phyloP scores from a whole-genome alignment of 345 rosid genomes.

The Gossypium mustelinum region DNA sequence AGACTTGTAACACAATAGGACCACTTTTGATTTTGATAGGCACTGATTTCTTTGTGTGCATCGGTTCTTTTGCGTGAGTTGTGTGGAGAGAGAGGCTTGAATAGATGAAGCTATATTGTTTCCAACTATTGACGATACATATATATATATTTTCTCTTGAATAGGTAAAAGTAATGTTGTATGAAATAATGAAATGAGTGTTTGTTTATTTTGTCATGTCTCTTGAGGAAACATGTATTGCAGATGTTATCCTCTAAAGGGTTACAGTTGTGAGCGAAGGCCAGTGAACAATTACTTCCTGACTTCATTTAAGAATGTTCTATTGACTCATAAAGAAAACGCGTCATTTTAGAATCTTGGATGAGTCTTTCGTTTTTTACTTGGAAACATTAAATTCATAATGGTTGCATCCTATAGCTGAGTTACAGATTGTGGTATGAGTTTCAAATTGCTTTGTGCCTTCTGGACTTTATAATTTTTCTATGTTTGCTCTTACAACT shows the following conservation, averaged over 20 bases:
- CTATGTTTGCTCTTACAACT: not conserved
- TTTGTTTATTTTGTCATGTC: not conserved
- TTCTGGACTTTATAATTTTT: not conserved
- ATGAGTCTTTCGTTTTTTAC: not conserved
- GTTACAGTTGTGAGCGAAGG: not conserved
- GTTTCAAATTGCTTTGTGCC: not conserved
- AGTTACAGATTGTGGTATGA: not conserved
- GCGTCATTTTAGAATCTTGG: not conserved
- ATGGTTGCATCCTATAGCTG: not conserved
- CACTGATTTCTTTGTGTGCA: not conserved
- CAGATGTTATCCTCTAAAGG: not conserved
- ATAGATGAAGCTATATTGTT: not conserved
- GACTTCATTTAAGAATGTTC: not conserved
- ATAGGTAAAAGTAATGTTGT: not conserved
- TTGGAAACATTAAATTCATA: not conserved
- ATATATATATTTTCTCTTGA: not conserved
- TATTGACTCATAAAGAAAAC: not conserved
- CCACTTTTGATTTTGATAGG: not conserved
- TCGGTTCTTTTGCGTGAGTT: not conserved
- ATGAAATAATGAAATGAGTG: not conserved
- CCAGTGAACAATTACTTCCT: not conserved
- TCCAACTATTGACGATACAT: not conserved
- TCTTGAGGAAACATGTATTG: not conserved
- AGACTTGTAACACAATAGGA: not conserved
- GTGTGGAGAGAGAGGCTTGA: not conserved